These are phyloP conservation scores for Eremomyces bilateralis DNA, from an alignment of 495 filamentous ascomycete genomes.

Conservation along the genomic window DNA sequence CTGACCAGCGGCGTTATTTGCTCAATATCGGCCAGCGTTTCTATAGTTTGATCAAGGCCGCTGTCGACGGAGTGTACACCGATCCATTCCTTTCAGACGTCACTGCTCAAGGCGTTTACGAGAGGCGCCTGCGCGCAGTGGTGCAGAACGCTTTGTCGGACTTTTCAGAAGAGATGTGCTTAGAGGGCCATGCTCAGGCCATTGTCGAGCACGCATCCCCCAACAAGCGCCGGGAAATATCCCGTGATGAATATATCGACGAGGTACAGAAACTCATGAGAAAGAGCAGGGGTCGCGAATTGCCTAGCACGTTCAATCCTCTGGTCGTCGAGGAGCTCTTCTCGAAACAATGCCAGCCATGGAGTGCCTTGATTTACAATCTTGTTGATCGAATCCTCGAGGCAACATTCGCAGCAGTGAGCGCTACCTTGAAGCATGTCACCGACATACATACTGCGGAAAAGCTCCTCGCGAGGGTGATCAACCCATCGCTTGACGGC, in stretches of 20 bases:
- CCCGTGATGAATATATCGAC: no score
- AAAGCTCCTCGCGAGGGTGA: neutral
- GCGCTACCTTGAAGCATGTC: neutral
- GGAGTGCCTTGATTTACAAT: neutral
- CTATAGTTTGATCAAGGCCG: slow-evolving; percentile 15
- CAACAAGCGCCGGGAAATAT: neutral
- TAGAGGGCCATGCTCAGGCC: slow-evolving; percentile 23
- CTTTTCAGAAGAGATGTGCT: slow-evolving; percentile 30
- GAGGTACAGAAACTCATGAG: no score
- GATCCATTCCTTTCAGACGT: slow-evolving; percentile 32
- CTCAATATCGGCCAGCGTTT: slow-evolving; percentile 24
- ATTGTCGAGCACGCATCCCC: slow-evolving; percentile 14
- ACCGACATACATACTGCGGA: neutral
- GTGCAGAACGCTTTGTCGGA: slow-evolving; percentile 33
- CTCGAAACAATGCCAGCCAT: neutral
- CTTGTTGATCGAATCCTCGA: neutral
- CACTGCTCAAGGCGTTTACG: slow-evolving; percentile 14
- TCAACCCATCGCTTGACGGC: neutral
- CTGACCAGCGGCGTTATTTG: slow-evolving; percentile 32
- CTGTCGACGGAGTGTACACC: slow-evolving; percentile 22
- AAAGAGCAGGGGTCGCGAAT: slow-evolving; percentile 3
- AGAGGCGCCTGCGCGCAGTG: slow-evolving; percentile 35
- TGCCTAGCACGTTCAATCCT: slow-evolving; percentile 3
- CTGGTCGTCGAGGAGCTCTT: slow-evolving; percentile 1
- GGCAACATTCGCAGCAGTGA: neutral